Evolutionary conservation across 75 land plant species (phyloP), one percentile per base, ranked within the genome.

Genomic region (Ceratopteris richardii): DNA sequence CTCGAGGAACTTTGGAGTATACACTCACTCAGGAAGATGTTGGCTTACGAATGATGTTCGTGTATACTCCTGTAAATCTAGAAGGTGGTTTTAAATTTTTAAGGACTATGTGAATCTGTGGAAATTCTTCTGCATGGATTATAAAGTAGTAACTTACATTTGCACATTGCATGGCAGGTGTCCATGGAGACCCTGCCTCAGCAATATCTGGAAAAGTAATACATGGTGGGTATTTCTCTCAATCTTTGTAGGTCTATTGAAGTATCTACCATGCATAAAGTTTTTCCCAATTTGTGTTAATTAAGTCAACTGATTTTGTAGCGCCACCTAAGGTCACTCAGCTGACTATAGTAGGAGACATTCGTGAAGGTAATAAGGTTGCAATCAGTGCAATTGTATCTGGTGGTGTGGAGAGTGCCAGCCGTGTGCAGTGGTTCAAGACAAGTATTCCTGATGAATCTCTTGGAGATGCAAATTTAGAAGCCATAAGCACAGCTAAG

Each of bases 361-460:
- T 89, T 42, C 76, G 82, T 63, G 98, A 94, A 60, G 95, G 90
- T 30, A 86, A 58, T 61, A 94, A 94, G 56, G 68, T 94, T 20
- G 83, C 82, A 51, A 82, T 83, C 41, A 73, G 76, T 73, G 87
- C 80, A 39, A 66, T 36, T 46, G 82, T 94, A 36, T 86, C 79
- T 63, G 95, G 98, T 28, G 96, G 96, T 42, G 77, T 77, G 54
- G 98, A 94, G 70, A 91, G 87, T 24, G 80, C 93, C 16, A 89
- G 98, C 63, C 73, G 87, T 57, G 90, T 89, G 29, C 98, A 94
- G 44, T 94, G 98, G 98, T 94, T 89, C 56, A 94, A 94, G 63
- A 77, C 87, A 58, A 56, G 33, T 54, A 66, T 67, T 53, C 46
- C 82, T 18, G 56, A 51, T 18, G 52, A 77, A 17, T 70, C 58